A percentile compares a stretch with the other conserved stretches of the same genome.
Evolutionary conservation across 2,329 filamentous ascomycete genomes (phyloP).

Genomic region (Colletotrichum sojae): DNA sequence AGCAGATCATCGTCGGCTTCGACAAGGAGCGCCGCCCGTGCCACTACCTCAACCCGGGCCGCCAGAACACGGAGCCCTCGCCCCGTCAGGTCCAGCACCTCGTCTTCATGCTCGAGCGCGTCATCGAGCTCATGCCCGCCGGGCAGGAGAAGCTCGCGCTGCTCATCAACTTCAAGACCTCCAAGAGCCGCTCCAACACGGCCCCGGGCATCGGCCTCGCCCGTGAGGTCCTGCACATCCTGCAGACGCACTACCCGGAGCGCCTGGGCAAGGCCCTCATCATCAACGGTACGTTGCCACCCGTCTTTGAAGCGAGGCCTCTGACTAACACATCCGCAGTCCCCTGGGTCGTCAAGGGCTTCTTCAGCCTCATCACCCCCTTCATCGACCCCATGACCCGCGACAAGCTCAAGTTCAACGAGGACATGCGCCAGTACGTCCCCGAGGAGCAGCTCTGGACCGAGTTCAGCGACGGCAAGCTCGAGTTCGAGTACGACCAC

Average conservation of each 20-base stretch:
- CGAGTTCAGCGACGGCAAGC: slow-evolving; percentile 79
- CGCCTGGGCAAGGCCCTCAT: slow-evolving; percentile 90
- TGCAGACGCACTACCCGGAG: slow-evolving; percentile 97
- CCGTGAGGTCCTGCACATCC: slow-evolving; percentile 87
- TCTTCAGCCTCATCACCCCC: slow-evolving; percentile 95
- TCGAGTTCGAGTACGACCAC: slow-evolving; percentile 95
- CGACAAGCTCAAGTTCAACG: slow-evolving; percentile 98
- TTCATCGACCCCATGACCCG: slow-evolving; percentile 97
- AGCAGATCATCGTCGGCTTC: slow-evolving; percentile 91
- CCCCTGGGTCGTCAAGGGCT: slow-evolving; percentile 90
- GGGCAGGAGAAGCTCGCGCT: slow-evolving; percentile 90
- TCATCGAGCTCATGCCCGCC: slow-evolving; percentile 88
- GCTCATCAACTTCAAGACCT: slow-evolving; percentile 91
- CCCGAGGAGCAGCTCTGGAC: slow-evolving; percentile 87
- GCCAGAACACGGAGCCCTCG: slow-evolving; percentile 91
- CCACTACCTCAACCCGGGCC: slow-evolving; percentile 89
- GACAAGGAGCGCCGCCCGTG: slow-evolving; percentile 90
- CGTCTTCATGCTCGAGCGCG: slow-evolving; percentile 94
- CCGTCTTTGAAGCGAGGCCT: too few relatives aligned
- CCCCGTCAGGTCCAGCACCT: slow-evolving; percentile 93
- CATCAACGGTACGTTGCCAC: slow-evolving; percentile 77
- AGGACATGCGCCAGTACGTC: slow-evolving; percentile 87
- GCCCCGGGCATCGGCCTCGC: slow-evolving; percentile 81
- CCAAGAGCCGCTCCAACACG: slow-evolving; percentile 80
- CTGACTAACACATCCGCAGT: slow-evolving; percentile 64